Evolutionary conservation across 2,329 filamentous ascomycete species (phyloP), one percentile per base, ranked within the genome.

Genomic region (Alternaria novae-zelandiae): DNA sequence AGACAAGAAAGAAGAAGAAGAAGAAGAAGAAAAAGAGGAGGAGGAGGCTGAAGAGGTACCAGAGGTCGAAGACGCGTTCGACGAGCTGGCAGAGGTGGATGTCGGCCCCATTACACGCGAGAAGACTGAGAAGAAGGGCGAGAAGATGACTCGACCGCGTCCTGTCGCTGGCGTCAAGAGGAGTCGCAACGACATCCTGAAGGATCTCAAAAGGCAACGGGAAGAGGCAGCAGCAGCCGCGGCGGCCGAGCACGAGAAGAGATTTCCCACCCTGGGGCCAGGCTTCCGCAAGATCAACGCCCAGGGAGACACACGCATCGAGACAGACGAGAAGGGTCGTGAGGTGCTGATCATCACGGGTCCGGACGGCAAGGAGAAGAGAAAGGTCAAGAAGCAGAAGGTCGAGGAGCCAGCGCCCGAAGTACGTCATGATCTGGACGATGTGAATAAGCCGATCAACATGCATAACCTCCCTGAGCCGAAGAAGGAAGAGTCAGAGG

Each of bases 61-160:
- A 41, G 76, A 82, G 62, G 65, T 82, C 2, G 83, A 85, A 30
- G 79, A 83, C 13, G 83, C 83, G 63, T 79, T 85, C 54, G 82
- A 84, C 20, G 85, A 86, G 64, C 71, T 90, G 45, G 85, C 86
- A 47, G 82, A 87, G 68, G 91, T 91, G 79, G 89, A 93, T 77
- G 85, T 95, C 25, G 90, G 88, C 30, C 87, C 91, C 12, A 83
- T 91, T 69, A 72, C 91, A 73, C 85, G 89, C 61, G 86, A 90
- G 73, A 81, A 83, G 68, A 80, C 78, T 46, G 82, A 84, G 68
- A 88, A 88, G 78, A 85, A 83, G 66, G 86, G 86, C 3, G 82
- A 79, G 45, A 84, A 85, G 78, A 83, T 83, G 13, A 79, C 79
- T 1, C 74, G 73, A 8, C 67, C 73, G 6, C 83, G 84, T 9